Evolutionary conservation across 305 asterid species (phyloP).

Genomic region (Solanum chacoense): DNA sequence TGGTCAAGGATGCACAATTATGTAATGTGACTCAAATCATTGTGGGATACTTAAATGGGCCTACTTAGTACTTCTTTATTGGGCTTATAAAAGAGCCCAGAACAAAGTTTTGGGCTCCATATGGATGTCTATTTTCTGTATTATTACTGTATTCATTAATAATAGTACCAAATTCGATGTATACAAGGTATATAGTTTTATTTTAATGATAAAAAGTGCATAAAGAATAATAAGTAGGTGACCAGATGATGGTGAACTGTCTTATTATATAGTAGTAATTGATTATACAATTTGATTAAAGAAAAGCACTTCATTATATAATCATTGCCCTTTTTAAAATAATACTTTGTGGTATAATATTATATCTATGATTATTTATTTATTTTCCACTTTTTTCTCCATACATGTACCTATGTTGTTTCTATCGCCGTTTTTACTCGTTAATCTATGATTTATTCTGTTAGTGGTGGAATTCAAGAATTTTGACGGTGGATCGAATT

Average conservation of each 20-base stretch:
- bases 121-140: not conserved
- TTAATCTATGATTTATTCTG: not conserved
- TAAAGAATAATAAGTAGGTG: not conserved
- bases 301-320: not conserved
- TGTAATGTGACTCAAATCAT: not conserved
- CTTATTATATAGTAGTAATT: not conserved
- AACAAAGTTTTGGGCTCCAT: not conserved
- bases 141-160: not conserved
- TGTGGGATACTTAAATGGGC: not conserved
- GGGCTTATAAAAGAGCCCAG: not conserved
- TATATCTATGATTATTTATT: not conserved
- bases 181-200: not conserved
- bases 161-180: not conserved
- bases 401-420: not conserved
- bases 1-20: slow-evolving; percentile 26
- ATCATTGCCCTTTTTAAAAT: not conserved
- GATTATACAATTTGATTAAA: not conserved
- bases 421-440: not conserved
- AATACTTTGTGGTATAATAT: not conserved
- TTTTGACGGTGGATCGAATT: no score
- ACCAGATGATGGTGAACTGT: not conserved
- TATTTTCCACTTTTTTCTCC: not conserved
- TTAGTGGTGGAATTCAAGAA: not conserved
- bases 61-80: not conserved
- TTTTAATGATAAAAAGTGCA: not conserved